phyloP scores from a whole-genome alignment of 2,329 filamentous ascomycete genomes.

The Beauveria australis region DNA sequence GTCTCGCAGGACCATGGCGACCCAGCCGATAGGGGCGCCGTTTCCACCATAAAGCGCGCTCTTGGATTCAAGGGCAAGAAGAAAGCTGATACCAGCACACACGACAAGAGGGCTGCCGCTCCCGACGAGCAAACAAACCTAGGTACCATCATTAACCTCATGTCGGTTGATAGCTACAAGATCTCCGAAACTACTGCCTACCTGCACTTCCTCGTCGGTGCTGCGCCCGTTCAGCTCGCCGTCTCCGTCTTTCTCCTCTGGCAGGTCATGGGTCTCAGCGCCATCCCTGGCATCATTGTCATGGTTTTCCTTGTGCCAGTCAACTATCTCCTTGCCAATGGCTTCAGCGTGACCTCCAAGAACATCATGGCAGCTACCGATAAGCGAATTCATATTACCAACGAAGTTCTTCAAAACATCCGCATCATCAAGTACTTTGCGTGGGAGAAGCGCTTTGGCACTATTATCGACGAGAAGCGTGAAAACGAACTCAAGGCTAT shows the following conservation, averaged over 20 bases:
- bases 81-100: slow-evolving; percentile 25
- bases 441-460: slow-evolving; percentile 88
- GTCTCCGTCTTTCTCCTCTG: slow-evolving; percentile 79
- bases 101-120: slow-evolving; percentile 26
- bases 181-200: slow-evolving; percentile 92
- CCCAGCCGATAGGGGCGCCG: slow-evolving; percentile 29
- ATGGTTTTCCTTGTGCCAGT: slow-evolving; percentile 84
- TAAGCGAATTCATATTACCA: slow-evolving; percentile 91
- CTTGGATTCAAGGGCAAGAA: slow-evolving; percentile 50
- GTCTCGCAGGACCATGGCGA: slow-evolving; percentile 29
- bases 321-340: slow-evolving; percentile 81
- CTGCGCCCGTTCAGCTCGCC: slow-evolving; percentile 79
- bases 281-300: slow-evolving; percentile 83
- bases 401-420: slow-evolving; percentile 95
- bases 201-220: slow-evolving; percentile 89
- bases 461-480: slow-evolving; percentile 83
- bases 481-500: slow-evolving; percentile 68
- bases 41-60: slow-evolving; percentile 44
- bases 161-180: slow-evolving; percentile 99
- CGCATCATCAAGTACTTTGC: slow-evolving; percentile 99
- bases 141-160: slow-evolving; percentile 98
- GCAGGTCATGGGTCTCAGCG: slow-evolving; percentile 82
- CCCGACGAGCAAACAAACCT: slow-evolving; percentile 74
- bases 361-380: slow-evolving; percentile 88
- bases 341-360: slow-evolving; percentile 81